These are phyloP conservation scores for Kodamaea plutei DNA, from an alignment of 1,139 yeast species.

Conservation along the genomic window DNA sequence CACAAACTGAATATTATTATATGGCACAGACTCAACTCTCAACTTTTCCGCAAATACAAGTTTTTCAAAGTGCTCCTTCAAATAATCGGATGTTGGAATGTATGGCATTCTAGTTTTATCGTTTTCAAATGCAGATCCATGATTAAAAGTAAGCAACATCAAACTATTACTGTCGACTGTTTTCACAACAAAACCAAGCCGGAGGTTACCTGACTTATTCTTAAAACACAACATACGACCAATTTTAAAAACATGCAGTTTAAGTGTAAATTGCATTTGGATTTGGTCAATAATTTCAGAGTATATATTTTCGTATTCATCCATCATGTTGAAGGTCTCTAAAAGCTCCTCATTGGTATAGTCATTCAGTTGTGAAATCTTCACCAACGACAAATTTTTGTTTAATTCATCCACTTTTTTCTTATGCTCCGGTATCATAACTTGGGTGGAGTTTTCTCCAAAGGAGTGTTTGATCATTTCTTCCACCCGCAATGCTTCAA, in stretches of 20 bases:
- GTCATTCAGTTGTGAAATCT: slow-evolving; percentile 35
- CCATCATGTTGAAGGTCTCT: slow-evolving; percentile 40
- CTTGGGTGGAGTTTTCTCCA: slow-evolving; percentile 86
- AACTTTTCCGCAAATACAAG: slow-evolving; percentile 32
- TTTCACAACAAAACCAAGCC: slow-evolving; percentile 54
- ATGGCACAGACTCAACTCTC: slow-evolving; percentile 43
- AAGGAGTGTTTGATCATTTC: slow-evolving; percentile 97
- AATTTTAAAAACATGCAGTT: slow-evolving; percentile 39
- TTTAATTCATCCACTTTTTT: slow-evolving; percentile 54
- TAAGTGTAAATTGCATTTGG: slow-evolving; percentile 42
- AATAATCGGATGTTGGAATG: slow-evolving; percentile 34
- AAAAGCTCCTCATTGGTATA: slow-evolving; percentile 40
- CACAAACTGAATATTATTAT: slow-evolving; percentile 47
- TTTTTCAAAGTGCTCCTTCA: slow-evolving; percentile 23
- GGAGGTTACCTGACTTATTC: slow-evolving; percentile 37
- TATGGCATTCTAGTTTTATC: slow-evolving; percentile 43
- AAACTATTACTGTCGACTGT: slow-evolving; percentile 26
- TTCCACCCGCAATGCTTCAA: slow-evolving; percentile 91
- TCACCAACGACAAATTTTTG: slow-evolving; percentile 38
- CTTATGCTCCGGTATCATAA: slow-evolving; percentile 82
- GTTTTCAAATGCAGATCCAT: slow-evolving; percentile 36
- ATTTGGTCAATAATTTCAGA: slow-evolving; percentile 46
- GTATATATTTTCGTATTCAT: slow-evolving; percentile 41
- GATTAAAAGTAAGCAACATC: slow-evolving; percentile 41
- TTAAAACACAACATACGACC: slow-evolving; percentile 65